These are phyloP conservation scores for Pseudohalonectria lignicola DNA, from an alignment of 2,329 filamentous ascomycete species.

Conservation along the genomic window DNA sequence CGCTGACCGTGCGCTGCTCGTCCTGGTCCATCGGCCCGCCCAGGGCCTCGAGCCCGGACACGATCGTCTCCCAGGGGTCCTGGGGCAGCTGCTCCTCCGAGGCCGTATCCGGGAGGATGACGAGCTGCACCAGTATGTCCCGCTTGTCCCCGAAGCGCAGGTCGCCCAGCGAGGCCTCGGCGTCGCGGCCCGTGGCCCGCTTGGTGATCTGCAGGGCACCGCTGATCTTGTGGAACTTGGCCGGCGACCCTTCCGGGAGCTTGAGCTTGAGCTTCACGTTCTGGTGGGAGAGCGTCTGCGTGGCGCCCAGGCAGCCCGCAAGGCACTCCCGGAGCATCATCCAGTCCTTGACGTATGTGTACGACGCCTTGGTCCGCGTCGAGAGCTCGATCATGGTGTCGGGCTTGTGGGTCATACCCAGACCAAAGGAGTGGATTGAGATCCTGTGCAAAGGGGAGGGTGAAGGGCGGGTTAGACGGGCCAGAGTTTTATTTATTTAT, in stretches of 20 bases:
- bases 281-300: conserved; percentile 94
- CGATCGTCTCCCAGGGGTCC: conserved; percentile 94
- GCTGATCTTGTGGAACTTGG: conserved; percentile 98
- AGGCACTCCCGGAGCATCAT: conserved; percentile 99
- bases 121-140: conserved; percentile 88
- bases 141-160: conserved; percentile 89
- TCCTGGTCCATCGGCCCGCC: conserved; percentile 81
- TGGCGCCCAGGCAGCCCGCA: conserved; percentile 79
- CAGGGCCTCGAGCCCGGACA: conserved; percentile 87
- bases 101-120: conserved; percentile 77
- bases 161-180: conserved; percentile 85
- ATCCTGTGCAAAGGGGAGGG: conserved; percentile 41
- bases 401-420: conserved; percentile 94
- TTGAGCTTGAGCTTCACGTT: conserved; percentile 94
- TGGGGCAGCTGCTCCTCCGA: conserved; percentile 78
- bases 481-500: too few relatives aligned
- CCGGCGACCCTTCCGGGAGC: conserved; percentile 88
- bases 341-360: conserved; percentile 99
- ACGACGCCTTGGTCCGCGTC: conserved; percentile 88
- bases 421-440: conserved; percentile 89
- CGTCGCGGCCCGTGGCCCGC: conserved; percentile 85
- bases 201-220: conserved; percentile 94
- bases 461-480: background rate
- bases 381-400: conserved; percentile 98
- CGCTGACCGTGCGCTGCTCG: conserved; percentile 69